Evolutionary conservation across 768 basidiomycete genomes (phyloP).

Genomic region (Mrakia gelida): DNA sequence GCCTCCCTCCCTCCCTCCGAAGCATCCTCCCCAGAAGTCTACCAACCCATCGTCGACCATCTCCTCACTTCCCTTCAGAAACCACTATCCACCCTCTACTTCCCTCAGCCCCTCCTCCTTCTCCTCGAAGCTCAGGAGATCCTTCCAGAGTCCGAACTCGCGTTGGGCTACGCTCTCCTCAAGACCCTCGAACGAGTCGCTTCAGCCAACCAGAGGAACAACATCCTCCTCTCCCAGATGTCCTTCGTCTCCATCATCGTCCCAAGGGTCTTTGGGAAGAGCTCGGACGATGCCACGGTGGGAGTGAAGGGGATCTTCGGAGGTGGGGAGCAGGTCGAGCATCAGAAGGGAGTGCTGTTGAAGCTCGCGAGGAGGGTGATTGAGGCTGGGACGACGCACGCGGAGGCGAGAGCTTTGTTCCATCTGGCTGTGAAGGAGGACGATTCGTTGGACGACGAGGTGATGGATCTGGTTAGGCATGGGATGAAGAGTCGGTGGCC

Average conservation of each 20-base stretch:
- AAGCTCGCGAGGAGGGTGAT: slow-evolving; percentile 65
- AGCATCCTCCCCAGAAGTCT: neutral
- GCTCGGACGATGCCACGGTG: slow-evolving; percentile 60
- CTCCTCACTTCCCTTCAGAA: neutral
- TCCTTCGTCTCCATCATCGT: slow-evolving; percentile 21
- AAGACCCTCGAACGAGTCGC: slow-evolving; percentile 24
- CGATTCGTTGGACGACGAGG: slow-evolving; percentile 33
- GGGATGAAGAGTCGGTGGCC: slow-evolving; percentile 74
- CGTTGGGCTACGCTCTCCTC: slow-evolving; percentile 20
- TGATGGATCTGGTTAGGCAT: slow-evolving; percentile 65
- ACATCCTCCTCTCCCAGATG: slow-evolving; percentile 22
- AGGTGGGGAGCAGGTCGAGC: slow-evolving; percentile 37
- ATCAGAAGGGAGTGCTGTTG: slow-evolving; percentile 47
- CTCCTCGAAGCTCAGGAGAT: slow-evolving; percentile 25
- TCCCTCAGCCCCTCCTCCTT: slow-evolving; percentile 24
- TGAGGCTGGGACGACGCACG: slow-evolving; percentile 67
- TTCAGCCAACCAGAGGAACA: slow-evolving; percentile 15
- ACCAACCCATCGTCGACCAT: slow-evolving; percentile 18
- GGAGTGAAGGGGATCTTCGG: slow-evolving; percentile 58
- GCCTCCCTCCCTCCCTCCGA: neutral
- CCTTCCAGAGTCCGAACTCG: slow-evolving; percentile 2
- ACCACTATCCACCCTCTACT: slow-evolving; percentile 1
- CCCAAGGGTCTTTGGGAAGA: slow-evolving; percentile 50
- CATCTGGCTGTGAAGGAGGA: slow-evolving; percentile 43
- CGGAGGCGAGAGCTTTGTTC: slow-evolving; percentile 62